Base-by-base conservation (phyloP, 1,139 yeast species). In the Saccharomyces hybrid region DNA sequence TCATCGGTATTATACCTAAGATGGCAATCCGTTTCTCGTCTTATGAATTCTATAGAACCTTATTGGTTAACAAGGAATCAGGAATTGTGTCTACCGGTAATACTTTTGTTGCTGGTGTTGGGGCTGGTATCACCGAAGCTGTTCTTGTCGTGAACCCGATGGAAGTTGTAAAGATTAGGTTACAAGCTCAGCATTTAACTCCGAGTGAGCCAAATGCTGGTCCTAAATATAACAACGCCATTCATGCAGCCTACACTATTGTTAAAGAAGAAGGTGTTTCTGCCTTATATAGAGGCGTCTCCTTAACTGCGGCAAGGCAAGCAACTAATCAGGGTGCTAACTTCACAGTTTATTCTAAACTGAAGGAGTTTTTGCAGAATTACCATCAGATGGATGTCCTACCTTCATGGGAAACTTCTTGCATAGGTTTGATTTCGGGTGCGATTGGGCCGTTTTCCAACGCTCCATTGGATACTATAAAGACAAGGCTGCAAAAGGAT, bases 311-410 rank as follows among this genome's bases (percentile, higher is more conserved):
- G 50, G 96, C 96, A 26, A 85, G 99, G 76, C 99, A 93, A 73
- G 98, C 98, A 34, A 86, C 96, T 57, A 93, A 93, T 78, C 99
- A 93, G 75, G 99, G 98, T 77, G 98, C 95, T 53, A 93, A 93
- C 75, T 93, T 93, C 74, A 91, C 98, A 6, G 96, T 90, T 30
- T 93, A 91, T 76, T 88, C 97, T 28, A 86, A 87, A 71, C 75
- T 91, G 63, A 89, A 85, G 72, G 86, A 84, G 65, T 76, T 72
- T 63, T 79, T 90, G 64, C 87, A 82, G 70, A 81, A 79, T 42
- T 80, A 84, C 64, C 91, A 90, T 65, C 73, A 79, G 52, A 70
- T 78, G 44, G 85, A 82, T 52, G 66, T 68, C 52, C 81, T 93
- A 61, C 97, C 99, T 56, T 78, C 95, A 44, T 91, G 95, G 90